Percentiles rank a stretch among this genome's conserved stretches.
phyloP scores from a whole-genome alignment of 371 early-diverging fungal species.

The Entomophthora muscae region DNA sequence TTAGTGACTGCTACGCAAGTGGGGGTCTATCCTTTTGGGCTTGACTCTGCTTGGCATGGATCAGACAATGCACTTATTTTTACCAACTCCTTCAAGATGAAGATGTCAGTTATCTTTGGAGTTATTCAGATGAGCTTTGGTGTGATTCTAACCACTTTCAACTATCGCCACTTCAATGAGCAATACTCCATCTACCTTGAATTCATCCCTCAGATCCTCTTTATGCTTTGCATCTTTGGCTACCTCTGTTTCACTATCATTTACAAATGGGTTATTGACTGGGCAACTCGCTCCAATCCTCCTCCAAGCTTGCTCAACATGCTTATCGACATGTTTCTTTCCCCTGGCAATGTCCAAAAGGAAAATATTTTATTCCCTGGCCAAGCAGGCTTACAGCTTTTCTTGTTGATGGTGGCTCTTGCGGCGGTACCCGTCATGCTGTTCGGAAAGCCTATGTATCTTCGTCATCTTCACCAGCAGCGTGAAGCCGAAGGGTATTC shows the following conservation, averaged over 20 bases:
- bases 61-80: conserved; percentile 86
- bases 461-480: conserved; percentile 61
- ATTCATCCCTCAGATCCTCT: conserved; percentile 90
- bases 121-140: conserved; percentile 98
- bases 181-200: conserved; percentile 65
- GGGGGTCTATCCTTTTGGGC: conserved; percentile 49
- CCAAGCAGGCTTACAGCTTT: conserved; percentile 73
- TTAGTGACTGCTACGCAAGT: conserved; percentile 22
- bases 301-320: conserved; percentile 95
- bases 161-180: conserved; percentile 76
- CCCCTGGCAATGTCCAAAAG: conserved; percentile 73
- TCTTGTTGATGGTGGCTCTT: conserved; percentile 71
- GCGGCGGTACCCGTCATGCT: conserved; percentile 98
- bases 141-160: conserved; percentile 77
- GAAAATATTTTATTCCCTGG: conserved; percentile 64
- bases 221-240: conserved; percentile 88
- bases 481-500: conserved; percentile 56
- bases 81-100: conserved; percentile 99
- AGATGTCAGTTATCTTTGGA: conserved; percentile 95
- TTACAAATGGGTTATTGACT: conserved; percentile 94
- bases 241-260: conserved; percentile 87
- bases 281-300: conserved; percentile 53
- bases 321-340: conserved; percentile 97
- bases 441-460: conserved; percentile 80
- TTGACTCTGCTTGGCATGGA: conserved; percentile 89